phyloP scores from a whole-genome alignment of 2,329 filamentous ascomycete species.

The Fusarium sublunatum region DNA sequence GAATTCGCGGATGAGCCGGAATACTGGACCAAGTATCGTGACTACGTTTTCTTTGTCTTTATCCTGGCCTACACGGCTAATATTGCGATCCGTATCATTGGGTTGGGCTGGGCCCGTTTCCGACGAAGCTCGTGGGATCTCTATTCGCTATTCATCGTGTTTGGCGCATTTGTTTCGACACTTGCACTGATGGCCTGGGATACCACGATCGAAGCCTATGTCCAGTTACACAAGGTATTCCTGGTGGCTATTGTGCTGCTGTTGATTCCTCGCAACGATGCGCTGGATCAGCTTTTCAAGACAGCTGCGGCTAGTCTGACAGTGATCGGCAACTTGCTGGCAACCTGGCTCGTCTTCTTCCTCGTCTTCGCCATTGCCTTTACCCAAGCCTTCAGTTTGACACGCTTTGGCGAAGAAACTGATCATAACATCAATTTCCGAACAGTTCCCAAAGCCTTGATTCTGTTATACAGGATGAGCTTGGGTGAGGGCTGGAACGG shows the following conservation, averaged over 20 bases:
- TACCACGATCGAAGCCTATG: slow-evolving; percentile 70
- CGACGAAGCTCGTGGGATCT: slow-evolving; percentile 95
- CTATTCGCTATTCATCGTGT: slow-evolving; percentile 83
- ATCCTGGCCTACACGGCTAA: slow-evolving; percentile 86
- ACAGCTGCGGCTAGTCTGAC: slow-evolving; percentile 94
- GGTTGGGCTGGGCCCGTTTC: slow-evolving; percentile 92
- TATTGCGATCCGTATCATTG: slow-evolving; percentile 83
- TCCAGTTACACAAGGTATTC: slow-evolving; percentile 92
- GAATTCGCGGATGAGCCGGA: slow-evolving; percentile 83
- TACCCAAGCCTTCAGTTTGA: slow-evolving; percentile 95
- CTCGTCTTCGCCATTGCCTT: slow-evolving; percentile 95
- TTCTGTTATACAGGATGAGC: slow-evolving; percentile 92
- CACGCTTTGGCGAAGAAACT: slow-evolving; percentile 81
- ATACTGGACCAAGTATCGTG: slow-evolving; percentile 77
- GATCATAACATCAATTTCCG: slow-evolving; percentile 89
- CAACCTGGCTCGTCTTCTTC: slow-evolving; percentile 98
- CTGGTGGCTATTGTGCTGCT: slow-evolving; percentile 89
- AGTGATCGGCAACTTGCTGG: slow-evolving; percentile 89
- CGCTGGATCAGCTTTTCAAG: slow-evolving; percentile 97
- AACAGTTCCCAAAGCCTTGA: slow-evolving; percentile 91
- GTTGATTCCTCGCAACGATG: slow-evolving; percentile 95
- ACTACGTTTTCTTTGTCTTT: slow-evolving; percentile 82
- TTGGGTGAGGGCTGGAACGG: slow-evolving; percentile 96
- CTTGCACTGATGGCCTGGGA: slow-evolving; percentile 79
- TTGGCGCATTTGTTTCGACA: slow-evolving; percentile 80